A percentile compares a stretch with the other conserved stretches of the same genome.
Conservation (phyloP, 305 asterid species). For the Ilex paraguariensis region DNA sequence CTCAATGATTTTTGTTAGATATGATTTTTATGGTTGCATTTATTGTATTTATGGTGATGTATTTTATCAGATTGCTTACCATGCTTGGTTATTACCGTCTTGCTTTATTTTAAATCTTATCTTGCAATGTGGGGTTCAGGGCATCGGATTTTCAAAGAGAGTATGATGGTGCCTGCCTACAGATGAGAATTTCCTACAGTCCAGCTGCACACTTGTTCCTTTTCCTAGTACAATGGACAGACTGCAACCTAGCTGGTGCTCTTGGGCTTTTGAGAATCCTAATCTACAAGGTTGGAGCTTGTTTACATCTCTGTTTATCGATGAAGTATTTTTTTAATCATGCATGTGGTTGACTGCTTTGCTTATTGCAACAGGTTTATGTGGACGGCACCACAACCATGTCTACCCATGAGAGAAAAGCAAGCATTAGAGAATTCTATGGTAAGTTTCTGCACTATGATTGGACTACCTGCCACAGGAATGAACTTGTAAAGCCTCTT, state of each 20-base stretch:
- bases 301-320: slow-evolving; percentile 5
- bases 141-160: slow-evolving; percentile 82
- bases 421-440: slow-evolving; percentile 91
- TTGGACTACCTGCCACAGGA: too few species aligned
- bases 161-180: slow-evolving; percentile 89
- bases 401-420: slow-evolving; percentile 92
- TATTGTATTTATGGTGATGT: background rate
- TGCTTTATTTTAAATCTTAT: slow-evolving; percentile 8
- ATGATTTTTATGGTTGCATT: background rate
- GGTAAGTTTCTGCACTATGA: slow-evolving; percentile 35
- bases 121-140: slow-evolving; percentile 36
- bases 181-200: slow-evolving; percentile 93
- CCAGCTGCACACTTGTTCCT: slow-evolving; percentile 94
- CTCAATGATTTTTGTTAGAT: too few species aligned
- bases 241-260: slow-evolving; percentile 90
- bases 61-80: slow-evolving; percentile 3
- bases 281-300: slow-evolving; percentile 63
- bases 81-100: slow-evolving; percentile 5
- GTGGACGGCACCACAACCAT: slow-evolving; percentile 97
- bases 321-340: background rate
- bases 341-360: background rate
- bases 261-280: slow-evolving; percentile 87
- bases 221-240: slow-evolving; percentile 93
- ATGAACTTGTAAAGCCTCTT: too few species aligned
- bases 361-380: slow-evolving; percentile 53